Evolutionary conservation across 805 yeast genomes (phyloP).

Genomic region (Metschnikowia reukaufii): DNA sequence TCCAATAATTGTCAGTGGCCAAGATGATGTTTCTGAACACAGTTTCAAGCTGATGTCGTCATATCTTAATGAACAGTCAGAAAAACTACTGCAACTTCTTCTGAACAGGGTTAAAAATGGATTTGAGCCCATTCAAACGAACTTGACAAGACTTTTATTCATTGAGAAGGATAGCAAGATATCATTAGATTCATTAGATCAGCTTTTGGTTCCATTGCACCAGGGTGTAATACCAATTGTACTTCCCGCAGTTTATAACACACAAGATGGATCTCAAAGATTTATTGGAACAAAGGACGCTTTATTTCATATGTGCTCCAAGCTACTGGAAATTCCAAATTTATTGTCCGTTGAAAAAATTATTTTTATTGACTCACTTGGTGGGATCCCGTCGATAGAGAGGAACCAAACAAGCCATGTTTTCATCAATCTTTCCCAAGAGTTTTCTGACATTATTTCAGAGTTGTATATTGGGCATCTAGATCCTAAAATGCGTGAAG

Average conservation of each 20-base stretch:
- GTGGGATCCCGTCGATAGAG: slow-evolving; percentile 90
- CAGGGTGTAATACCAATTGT: slow-evolving; percentile 61
- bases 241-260: slow-evolving; percentile 51
- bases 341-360: slow-evolving; percentile 73
- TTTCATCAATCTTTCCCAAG: slow-evolving; percentile 81
- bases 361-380: slow-evolving; percentile 72
- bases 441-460: slow-evolving; percentile 60
- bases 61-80: slow-evolving; percentile 34
- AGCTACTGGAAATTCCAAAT: slow-evolving; percentile 28
- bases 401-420: slow-evolving; percentile 83
- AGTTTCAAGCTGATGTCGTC: slow-evolving; percentile 33
- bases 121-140: slow-evolving; percentile 25
- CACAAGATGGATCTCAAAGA: slow-evolving; percentile 23
- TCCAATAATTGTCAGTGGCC: slow-evolving; percentile 67
- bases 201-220: slow-evolving; percentile 39
- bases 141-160: slow-evolving; percentile 30
- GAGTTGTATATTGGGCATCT: slow-evolving; percentile 64
- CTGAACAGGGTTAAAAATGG: slow-evolving; percentile 23
- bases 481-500: slow-evolving; percentile 42
- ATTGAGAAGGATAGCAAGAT: slow-evolving; percentile 14
- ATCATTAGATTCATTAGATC: slow-evolving; percentile 27
- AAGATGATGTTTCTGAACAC: slow-evolving; percentile 22
- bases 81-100: slow-evolving; percentile 27
- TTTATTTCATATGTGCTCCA: slow-evolving; percentile 25
- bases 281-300: slow-evolving; percentile 27